These are phyloP conservation scores for Fraxinus floribunda DNA, from an alignment of 305 asterid species.

Conservation along the genomic window DNA sequence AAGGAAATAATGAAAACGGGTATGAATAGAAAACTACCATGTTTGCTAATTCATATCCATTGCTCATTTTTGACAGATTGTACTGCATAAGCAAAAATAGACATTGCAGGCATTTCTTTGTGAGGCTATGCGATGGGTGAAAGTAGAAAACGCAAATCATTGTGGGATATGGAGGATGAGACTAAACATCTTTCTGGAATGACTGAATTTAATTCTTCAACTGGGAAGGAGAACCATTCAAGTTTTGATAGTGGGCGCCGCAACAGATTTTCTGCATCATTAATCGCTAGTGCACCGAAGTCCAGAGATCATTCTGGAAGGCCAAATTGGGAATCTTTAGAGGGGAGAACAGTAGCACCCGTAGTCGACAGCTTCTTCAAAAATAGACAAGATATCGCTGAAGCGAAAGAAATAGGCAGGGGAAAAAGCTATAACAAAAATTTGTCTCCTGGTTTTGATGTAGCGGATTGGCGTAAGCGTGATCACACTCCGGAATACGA, in stretches of 20 bases:
- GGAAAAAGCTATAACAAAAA: constrained; percentile 32
- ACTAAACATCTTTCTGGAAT: constrained; percentile 31
- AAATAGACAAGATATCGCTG: constrained; percentile 37
- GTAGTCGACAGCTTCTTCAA: constrained; percentile 32
- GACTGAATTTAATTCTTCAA: constrained; percentile 28
- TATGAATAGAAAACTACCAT: neutral
- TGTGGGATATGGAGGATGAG: constrained; percentile 67
- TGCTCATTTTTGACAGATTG: constrained; percentile 39
- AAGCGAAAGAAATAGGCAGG: constrained; percentile 46
- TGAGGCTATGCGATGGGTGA: constrained; percentile 56
- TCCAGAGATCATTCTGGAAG: constrained; percentile 55
- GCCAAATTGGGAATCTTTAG: constrained; percentile 39
- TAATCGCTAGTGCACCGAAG: constrained; percentile 36
- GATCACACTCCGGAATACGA: constrained; percentile 50
- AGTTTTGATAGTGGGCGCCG: constrained; percentile 40
- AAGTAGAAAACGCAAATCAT: constrained; percentile 65
- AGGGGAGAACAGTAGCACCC: constrained; percentile 29
- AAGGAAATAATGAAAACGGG: neutral
- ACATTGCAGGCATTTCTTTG: constrained; percentile 27
- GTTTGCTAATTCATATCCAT: neutral
- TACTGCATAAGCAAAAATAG: constrained; percentile 35
- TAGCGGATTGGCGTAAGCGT: constrained; percentile 44
- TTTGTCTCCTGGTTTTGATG: constrained; percentile 71
- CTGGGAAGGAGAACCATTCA: constrained; percentile 39
- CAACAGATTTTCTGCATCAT: constrained; percentile 49